Percentiles rank a stretch among this genome's conserved stretches.
Evolutionary conservation across 768 basidiomycete genomes (phyloP).

Genomic region (Termitomyces sp.): DNA sequence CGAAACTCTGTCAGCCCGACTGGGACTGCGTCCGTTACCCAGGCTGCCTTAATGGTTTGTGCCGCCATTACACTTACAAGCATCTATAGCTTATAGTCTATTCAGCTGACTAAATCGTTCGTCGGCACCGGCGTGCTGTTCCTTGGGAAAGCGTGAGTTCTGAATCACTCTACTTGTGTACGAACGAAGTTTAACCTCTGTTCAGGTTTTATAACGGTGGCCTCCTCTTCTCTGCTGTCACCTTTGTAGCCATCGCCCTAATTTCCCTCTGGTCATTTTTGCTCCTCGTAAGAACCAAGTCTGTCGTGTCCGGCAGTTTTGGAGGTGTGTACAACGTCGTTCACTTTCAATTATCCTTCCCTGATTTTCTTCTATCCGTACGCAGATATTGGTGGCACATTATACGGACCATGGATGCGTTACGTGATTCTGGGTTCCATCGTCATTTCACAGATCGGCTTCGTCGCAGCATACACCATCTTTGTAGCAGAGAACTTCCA

Average conservation of each 20-base stretch:
- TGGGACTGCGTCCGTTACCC: slow-evolving; percentile 87
- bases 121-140: slow-evolving; percentile 96
- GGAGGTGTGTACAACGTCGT: slow-evolving; percentile 58
- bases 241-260: slow-evolving; percentile 75
- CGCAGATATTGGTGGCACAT: slow-evolving; percentile 84
- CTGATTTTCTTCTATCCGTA: not conserved
- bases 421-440: slow-evolving; percentile 86
- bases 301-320: slow-evolving; percentile 87
- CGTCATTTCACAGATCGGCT: slow-evolving; percentile 84
- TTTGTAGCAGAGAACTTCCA: slow-evolving; percentile 91
- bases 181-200: not conserved
- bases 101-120: slow-evolving; percentile 85
- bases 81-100: slow-evolving; percentile 3
- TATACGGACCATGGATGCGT: slow-evolving; percentile 95
- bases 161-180: too few species aligned
- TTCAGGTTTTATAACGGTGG: slow-evolving; percentile 92
- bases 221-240: slow-evolving; percentile 79
- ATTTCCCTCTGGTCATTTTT: slow-evolving; percentile 94
- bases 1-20: slow-evolving; percentile 55
- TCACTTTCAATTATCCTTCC: too few species aligned
- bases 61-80: not conserved
- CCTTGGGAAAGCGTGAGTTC: slow-evolving; percentile 84
- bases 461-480: slow-evolving; percentile 89
- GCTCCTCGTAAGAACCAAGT: slow-evolving; percentile 82
- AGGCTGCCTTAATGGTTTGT: slow-evolving; percentile 90